These are phyloP conservation scores for Nemania diffusa DNA, from an alignment of 2,329 filamentous ascomycete genomes.

Conservation along the genomic window DNA sequence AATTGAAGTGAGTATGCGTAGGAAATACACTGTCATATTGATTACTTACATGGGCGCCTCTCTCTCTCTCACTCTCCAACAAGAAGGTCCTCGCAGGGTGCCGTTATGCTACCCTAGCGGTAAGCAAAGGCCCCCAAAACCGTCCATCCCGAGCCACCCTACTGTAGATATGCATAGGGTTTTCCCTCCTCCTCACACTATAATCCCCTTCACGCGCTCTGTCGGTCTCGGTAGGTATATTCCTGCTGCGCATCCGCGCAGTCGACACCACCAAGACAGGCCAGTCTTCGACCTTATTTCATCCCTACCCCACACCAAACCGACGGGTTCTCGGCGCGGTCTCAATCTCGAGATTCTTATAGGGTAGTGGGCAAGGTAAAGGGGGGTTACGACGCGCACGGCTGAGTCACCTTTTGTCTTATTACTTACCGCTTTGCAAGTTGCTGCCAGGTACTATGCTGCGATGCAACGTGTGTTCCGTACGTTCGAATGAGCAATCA, in stretches of 20 bases:
- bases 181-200: not conserved
- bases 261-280: not conserved
- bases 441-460: not conserved
- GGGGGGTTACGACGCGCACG: not conserved
- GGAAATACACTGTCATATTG: not conserved
- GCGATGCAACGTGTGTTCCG: not conserved
- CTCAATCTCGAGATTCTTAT: not conserved
- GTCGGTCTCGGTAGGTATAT: not conserved
- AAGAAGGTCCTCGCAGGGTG: not conserved
- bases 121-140: not conserved
- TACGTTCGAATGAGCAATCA: not conserved
- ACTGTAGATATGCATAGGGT: not conserved
- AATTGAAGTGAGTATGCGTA: not conserved
- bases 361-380: not conserved
- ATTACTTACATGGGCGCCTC: not conserved
- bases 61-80: no score
- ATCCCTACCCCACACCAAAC: slow-evolving; percentile 16
- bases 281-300: slow-evolving; percentile 4
- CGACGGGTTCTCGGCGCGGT: not conserved
- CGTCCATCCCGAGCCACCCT: not conserved
- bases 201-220: not conserved
- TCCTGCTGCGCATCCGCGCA: not conserved
- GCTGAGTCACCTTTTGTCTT: not conserved
- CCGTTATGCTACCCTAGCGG: not conserved
- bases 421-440: not conserved